Percentiles rank a stretch among this genome's conserved stretches.
phyloP scores from a whole-genome alignment of 73 alveolate genomes.

The Stentor coeruleus region DNA sequence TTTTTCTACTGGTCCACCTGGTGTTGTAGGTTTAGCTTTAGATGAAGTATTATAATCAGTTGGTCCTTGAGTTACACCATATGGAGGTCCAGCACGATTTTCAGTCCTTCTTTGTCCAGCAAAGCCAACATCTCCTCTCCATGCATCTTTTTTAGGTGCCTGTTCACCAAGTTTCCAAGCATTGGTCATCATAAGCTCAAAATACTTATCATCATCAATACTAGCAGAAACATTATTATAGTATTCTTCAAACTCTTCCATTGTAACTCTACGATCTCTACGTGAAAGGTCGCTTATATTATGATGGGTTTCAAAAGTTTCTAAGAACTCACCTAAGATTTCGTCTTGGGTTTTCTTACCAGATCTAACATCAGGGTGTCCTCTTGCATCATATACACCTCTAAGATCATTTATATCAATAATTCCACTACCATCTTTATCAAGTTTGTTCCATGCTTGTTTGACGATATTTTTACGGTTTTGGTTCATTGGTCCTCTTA shows the following conservation, averaged over 20 bases:
- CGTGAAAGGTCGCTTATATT: slow-evolving; percentile 43
- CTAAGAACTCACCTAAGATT: slow-evolving; percentile 69
- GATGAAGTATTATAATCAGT: too few species aligned
- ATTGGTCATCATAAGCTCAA: slow-evolving; percentile 56
- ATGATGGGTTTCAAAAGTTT: slow-evolving; percentile 78
- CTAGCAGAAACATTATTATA: slow-evolving; percentile 80
- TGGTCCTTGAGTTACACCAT: too few species aligned
- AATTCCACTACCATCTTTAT: slow-evolving; percentile 41
- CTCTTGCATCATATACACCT: slow-evolving; percentile 61
- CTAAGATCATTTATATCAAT: slow-evolving; percentile 40
- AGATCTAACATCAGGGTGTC: slow-evolving; percentile 78
- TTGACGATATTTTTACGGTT: slow-evolving; percentile 51
- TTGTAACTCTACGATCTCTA: slow-evolving; percentile 69
- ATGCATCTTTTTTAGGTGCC: too few species aligned
- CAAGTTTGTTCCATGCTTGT: slow-evolving; percentile 46
- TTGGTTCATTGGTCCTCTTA: slow-evolving; percentile 84
- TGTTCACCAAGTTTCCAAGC: slow-evolving; percentile 30
- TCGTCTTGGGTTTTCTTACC: slow-evolving; percentile 76
- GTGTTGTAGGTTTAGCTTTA: too few species aligned
- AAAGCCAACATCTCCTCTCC: too few species aligned
- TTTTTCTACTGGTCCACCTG: too few species aligned
- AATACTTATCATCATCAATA: slow-evolving; percentile 71
- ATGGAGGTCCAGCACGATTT: too few species aligned
- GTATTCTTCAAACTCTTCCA: slow-evolving; percentile 88
- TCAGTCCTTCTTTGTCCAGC: too few species aligned